Evolutionary conservation across 805 yeast genomes (phyloP).

Genomic region (Candida sithepensis): DNA sequence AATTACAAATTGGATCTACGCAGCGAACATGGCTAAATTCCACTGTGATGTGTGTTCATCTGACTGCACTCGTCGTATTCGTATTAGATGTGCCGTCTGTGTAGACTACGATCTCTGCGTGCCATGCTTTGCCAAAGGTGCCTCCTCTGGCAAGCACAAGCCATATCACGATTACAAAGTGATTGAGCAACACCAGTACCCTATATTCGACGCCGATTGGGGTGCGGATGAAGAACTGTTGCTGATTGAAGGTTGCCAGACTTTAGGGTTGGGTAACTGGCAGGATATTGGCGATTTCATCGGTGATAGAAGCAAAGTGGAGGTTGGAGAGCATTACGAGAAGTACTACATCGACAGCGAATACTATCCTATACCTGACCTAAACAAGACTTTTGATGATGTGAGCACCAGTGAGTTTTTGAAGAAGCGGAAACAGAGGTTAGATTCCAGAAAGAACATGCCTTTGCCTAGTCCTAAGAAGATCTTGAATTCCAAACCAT

Average conservation of each 20-base stretch:
- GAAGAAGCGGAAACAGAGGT: constrained; percentile 59
- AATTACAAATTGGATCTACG: too few relatives aligned
- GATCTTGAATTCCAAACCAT: constrained; percentile 88
- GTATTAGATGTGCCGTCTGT: constrained; percentile 90
- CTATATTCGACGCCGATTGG: constrained; percentile 88
- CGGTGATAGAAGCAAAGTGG: constrained; percentile 88
- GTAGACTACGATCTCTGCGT: constrained; percentile 96
- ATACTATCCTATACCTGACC: constrained; percentile 85
- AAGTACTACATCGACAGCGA: constrained; percentile 63
- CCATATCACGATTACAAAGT: constrained; percentile 93
- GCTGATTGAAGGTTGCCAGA: constrained; percentile 87
- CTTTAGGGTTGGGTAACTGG: constrained; percentile 94
- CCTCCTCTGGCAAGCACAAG: constrained; percentile 76
- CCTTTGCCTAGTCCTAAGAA: constrained; percentile 86
- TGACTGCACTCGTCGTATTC: constrained; percentile 88
- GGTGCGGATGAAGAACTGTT: constrained; percentile 97
- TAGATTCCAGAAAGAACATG: constrained; percentile 67
- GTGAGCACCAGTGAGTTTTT: constrained; percentile 69
- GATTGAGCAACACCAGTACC: constrained; percentile 92
- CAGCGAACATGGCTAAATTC: constrained; percentile 43
- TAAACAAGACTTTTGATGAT: constrained; percentile 62
- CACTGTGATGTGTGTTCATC: constrained; percentile 97
- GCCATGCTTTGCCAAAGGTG: constrained; percentile 90
- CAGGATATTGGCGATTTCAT: constrained; percentile 96
- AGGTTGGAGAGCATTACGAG: constrained; percentile 81